These are phyloP conservation scores for Lepidium aucheri DNA, from an alignment of 345 rosid genomes.

Conservation along the genomic window DNA sequence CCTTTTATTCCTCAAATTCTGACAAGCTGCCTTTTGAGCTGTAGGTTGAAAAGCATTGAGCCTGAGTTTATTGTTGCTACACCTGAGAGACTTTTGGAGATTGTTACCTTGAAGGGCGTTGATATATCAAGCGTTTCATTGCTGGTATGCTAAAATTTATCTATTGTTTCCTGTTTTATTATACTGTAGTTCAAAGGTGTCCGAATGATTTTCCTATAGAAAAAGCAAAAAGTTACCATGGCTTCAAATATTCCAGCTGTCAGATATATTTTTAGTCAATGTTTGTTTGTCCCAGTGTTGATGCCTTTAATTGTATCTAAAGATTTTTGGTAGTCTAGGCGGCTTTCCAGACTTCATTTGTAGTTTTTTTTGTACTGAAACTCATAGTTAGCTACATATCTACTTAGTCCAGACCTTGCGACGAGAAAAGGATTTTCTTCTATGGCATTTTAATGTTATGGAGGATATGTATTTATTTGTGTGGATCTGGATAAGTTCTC, in stretches of 20 bases:
- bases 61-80: conserved; percentile 89
- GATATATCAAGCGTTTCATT: conserved; percentile 65
- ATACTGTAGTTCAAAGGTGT: not conserved
- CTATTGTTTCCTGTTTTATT: not conserved
- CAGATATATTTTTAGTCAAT: not conserved
- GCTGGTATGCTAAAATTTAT: conserved; percentile 42
- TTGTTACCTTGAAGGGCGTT: conserved; percentile 56
- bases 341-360: not conserved
- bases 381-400: not conserved
- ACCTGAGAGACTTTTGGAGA: conserved; percentile 84
- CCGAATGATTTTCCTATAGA: not conserved
- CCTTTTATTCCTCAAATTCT: not conserved
- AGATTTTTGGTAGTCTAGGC: not conserved
- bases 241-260: not conserved
- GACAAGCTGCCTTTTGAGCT: conserved; percentile 6
- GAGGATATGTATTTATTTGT: not conserved
- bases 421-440: not conserved
- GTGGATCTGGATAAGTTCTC: not conserved
- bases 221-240: not conserved
- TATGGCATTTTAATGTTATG: not conserved
- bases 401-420: not conserved
- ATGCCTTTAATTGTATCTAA: not conserved
- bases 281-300: not conserved
- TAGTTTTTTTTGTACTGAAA: not conserved
- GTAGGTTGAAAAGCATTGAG: conserved; percentile 71